Percentiles rank a stretch among this genome's conserved stretches.
Evolutionary conservation across 148 eudicot species (phyloP).

Genomic region (Rhododendron simsii): DNA sequence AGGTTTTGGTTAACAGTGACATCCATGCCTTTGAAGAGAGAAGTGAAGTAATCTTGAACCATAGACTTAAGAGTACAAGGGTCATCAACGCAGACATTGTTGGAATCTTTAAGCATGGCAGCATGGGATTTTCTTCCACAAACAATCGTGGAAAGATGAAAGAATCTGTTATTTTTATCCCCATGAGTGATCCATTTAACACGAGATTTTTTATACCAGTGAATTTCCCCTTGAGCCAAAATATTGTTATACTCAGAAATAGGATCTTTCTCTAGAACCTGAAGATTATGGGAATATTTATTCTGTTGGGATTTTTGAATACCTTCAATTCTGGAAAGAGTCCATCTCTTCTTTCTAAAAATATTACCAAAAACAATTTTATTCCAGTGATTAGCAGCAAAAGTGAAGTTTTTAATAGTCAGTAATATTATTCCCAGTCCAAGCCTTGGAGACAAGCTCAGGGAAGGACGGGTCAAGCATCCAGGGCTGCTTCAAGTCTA

Average conservation of each 20-base stretch:
- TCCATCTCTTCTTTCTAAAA: not conserved
- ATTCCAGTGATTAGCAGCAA: not conserved
- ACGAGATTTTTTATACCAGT: not conserved
- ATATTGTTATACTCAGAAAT: not conserved
- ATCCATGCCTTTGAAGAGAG: too few species aligned
- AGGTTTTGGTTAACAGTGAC: too few species aligned
- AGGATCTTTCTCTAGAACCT: not conserved
- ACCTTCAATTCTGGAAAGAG: not conserved
- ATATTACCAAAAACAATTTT: not conserved
- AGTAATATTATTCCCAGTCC: not conserved
- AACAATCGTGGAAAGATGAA: not conserved
- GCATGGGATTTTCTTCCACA: not conserved
- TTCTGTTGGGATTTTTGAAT: not conserved
- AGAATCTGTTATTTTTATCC: not conserved
- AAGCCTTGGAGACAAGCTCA: too few species aligned
- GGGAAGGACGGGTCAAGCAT: not conserved
- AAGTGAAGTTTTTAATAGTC: not conserved
- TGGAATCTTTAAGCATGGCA: not conserved
- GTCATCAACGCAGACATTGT: not conserved
- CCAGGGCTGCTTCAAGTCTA: not conserved
- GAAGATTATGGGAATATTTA: not conserved
- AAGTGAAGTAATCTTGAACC: not conserved
- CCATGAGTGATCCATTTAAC: not conserved
- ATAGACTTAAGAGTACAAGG: not conserved
- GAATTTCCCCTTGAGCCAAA: not conserved